Evolutionary conservation across 192 early-diverging fungal genomes (phyloP).

Genomic region (Entomortierella chlamydospora): DNA sequence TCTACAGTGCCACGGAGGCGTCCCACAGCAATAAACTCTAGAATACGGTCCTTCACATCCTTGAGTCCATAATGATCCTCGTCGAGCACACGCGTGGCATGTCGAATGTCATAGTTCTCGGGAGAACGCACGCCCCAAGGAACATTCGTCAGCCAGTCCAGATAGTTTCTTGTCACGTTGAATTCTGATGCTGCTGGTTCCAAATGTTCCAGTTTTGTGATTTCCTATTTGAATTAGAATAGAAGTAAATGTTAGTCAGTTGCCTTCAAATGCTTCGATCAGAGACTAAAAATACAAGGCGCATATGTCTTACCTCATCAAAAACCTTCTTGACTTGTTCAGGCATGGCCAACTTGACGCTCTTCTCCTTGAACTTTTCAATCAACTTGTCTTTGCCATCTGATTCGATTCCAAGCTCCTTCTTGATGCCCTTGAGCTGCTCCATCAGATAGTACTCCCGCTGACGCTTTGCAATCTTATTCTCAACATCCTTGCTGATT

Average conservation of each 20-base stretch:
- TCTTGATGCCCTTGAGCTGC: slow-evolving; percentile 99
- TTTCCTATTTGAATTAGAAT: slow-evolving; percentile 67
- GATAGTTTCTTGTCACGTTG: slow-evolving; percentile 98
- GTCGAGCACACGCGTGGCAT: slow-evolving; percentile 90
- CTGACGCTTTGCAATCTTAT: slow-evolving; percentile 96
- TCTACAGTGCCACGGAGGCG: slow-evolving; percentile 95
- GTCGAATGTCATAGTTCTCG: slow-evolving; percentile 94
- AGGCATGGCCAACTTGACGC: slow-evolving; percentile 88
- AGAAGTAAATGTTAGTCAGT: too few species aligned
- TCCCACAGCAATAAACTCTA: slow-evolving; percentile 99
- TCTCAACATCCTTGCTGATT: slow-evolving; percentile 97
- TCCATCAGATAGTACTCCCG: slow-evolving; percentile 99
- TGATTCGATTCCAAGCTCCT: slow-evolving; percentile 96
- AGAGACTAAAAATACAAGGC: background rate
- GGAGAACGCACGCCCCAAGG: slow-evolving; percentile 93
- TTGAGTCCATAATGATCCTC: slow-evolving; percentile 99
- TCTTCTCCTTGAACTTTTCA: slow-evolving; percentile 92
- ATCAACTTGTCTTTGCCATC: slow-evolving; percentile 99
- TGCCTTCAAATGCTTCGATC: too few species aligned
- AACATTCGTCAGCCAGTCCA: slow-evolving; percentile 98
- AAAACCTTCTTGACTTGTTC: slow-evolving; percentile 93
- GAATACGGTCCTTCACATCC: slow-evolving; percentile 98
- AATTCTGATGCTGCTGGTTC: slow-evolving; percentile 98
- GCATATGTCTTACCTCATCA: slow-evolving; percentile 76
- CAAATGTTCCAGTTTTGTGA: slow-evolving; percentile 91